Base-by-base conservation (phyloP, 2,329 filamentous ascomycete genomes). In the Hypoxylon sp. region DNA sequence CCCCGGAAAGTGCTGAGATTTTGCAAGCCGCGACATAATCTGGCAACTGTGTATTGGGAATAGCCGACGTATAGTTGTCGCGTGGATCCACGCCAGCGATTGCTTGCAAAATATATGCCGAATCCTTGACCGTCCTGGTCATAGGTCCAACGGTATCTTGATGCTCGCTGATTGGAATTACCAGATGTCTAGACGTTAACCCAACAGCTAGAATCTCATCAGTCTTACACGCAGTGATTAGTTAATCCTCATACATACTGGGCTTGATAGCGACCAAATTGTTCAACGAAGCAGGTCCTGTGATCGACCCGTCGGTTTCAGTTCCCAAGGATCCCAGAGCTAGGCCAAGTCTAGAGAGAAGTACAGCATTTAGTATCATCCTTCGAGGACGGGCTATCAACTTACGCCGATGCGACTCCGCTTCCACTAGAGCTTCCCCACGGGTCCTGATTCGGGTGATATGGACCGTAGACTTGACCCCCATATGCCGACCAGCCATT, bases 131-230 rank as follows among this genome's bases (percentile, higher is more conserved):
- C 0, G 86, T 91, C 21, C 87, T 84, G 0, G 87, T 87, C 78
- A 93, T 88, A 0, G 86, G 83, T 0, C 91, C 91, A 0, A 92
- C 82, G 0, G 86, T 90, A 72, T 93, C 91, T 72, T 91, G 88
- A 71, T 88, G 85, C 32, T 84, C 78, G 2, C 84, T 87, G 3
- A 93, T 87, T 0, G 91, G 91, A 10, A 93, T 86, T 1, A 92
- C 90, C 3, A 90, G 81, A 65, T 85, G 79, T 13, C 87, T 81
- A 1, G 87, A 89, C 0, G 86, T 91, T 2, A 92, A 80, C 0
- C 90, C 90, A 1, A 91, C 87, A 0, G 89, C 45, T 49, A 30
- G 4, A n/a, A 25, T 1, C n/a, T 13, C 6, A 28, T 49, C 3
- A 49, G 45, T 49, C 21, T 23, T 25, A 28, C 45, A 30, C 4